A percentile compares a stretch with the other conserved stretches of the same genome.
Conservation (phyloP, 768 basidiomycete species). For the Pisolithus tinctorius region DNA sequence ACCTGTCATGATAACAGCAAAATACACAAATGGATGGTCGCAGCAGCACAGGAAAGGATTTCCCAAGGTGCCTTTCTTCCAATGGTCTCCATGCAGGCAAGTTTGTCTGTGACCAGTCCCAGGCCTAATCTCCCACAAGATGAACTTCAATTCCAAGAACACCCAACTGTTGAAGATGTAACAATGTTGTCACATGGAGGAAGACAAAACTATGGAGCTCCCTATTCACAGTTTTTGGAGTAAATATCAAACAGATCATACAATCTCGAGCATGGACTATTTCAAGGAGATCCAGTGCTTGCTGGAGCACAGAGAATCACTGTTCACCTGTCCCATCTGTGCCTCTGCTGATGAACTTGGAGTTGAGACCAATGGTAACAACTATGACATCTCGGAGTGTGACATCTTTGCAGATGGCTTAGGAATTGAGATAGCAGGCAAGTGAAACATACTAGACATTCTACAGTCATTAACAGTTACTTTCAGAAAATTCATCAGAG, state of each 20-base stretch:
- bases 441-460: too few species aligned
- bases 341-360: background rate
- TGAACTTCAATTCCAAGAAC: background rate
- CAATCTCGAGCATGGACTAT: background rate
- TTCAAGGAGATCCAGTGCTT: constrained; percentile 1
- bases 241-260: background rate
- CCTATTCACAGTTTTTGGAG: background rate
- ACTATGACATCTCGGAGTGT: constrained; percentile 18
- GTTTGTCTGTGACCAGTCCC: background rate
- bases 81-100: background rate
- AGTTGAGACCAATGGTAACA: constrained; percentile 31
- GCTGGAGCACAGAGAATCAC: background rate
- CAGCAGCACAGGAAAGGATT: background rate
- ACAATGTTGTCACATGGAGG: background rate
- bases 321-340: constrained; percentile 1
- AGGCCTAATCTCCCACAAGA: background rate
- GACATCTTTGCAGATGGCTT: background rate
- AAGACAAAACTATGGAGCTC: background rate
- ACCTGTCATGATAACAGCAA: background rate
- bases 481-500: too few species aligned
- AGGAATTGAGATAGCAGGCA: too few species aligned
- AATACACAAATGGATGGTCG: background rate
- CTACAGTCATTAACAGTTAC: too few species aligned
- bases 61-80: background rate
- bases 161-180: background rate